A percentile compares a stretch with the other conserved stretches of the same genome.
phyloP scores from a whole-genome alignment of 495 filamentous ascomycete species.

The Ascodesmis nigricans region DNA sequence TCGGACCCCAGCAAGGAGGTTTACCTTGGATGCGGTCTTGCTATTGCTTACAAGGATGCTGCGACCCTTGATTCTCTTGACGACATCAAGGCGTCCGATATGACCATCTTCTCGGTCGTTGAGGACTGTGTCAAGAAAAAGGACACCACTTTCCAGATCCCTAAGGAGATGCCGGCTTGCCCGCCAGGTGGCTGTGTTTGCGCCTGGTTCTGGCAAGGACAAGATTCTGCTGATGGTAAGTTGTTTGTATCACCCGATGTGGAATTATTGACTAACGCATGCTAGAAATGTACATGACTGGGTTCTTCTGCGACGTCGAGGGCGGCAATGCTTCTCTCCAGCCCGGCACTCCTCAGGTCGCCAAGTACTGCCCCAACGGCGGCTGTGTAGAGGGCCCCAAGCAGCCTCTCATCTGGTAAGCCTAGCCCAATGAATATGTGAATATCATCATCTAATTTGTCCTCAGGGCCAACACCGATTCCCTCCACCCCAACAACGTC shows the following conservation, averaged over 20 bases:
- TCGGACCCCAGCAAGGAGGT: no score
- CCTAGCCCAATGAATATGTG: no score
- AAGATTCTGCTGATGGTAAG: constrained; percentile 25
- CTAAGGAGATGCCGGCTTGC: constrained; percentile 27
- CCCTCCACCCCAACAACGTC: constrained; percentile 20
- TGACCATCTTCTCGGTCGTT: constrained; percentile 32
- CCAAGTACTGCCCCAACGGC: constrained; percentile 26
- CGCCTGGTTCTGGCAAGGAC: constrained; percentile 36
- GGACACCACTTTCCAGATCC: constrained; percentile 27
- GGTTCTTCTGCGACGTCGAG: constrained; percentile 33
- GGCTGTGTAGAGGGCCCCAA: constrained; percentile 32
- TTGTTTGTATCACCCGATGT: no score
- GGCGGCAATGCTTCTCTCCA: constrained; percentile 24
- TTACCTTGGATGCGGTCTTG: constrained; percentile 32
- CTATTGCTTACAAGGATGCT: constrained; percentile 29
- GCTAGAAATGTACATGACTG: constrained; percentile 31
- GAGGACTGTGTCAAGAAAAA: constrained; percentile 18
- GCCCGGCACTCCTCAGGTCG: constrained; percentile 25
- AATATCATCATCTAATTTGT: no score
- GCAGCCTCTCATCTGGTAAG: constrained; percentile 25
- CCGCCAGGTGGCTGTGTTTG: constrained; percentile 31
- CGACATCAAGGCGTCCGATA: constrained; percentile 30
- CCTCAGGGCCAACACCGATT: constrained; percentile 21
- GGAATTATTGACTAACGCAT: no score
- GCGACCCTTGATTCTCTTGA: constrained; percentile 21